These are phyloP conservation scores for Cladosporium halotolerans DNA, from an alignment of 2,329 filamentous ascomycete species.

Conservation along the genomic window DNA sequence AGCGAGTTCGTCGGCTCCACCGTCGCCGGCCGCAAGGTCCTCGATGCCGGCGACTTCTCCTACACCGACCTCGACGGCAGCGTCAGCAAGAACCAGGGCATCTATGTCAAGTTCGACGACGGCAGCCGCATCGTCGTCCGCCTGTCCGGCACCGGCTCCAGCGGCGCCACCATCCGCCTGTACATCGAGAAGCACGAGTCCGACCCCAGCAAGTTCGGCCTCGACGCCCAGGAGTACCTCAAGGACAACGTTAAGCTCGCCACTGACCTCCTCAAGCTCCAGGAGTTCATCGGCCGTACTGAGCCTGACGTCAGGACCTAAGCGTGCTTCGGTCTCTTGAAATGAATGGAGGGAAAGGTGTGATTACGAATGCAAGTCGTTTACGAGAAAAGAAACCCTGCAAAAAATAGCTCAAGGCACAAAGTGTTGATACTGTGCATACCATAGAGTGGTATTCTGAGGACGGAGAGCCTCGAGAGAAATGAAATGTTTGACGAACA, in stretches of 20 bases:
- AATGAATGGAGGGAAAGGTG: background rate
- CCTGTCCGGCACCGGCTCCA: conserved; percentile 89
- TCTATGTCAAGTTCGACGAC: conserved; percentile 90
- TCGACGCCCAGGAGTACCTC: conserved; percentile 90
- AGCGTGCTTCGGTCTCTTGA: conserved; percentile 14
- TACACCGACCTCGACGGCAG: conserved; percentile 99
- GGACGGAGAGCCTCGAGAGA: background rate
- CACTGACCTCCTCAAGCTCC: conserved; percentile 79
- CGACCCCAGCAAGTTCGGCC: conserved; percentile 68
- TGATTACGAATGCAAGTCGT: background rate
- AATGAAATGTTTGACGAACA: background rate
- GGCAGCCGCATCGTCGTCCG: conserved; percentile 93
- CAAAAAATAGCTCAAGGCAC: conserved; percentile 3
- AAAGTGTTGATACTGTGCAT: background rate
- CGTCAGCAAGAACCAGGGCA: conserved; percentile 89
- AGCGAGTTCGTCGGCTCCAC: conserved; percentile 76
- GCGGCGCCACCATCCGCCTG: conserved; percentile 89
- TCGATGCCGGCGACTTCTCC: conserved; percentile 89
- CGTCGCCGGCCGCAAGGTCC: conserved; percentile 74
- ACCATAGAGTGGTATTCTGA: background rate
- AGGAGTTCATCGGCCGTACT: conserved; percentile 85
- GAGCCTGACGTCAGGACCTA: conserved; percentile 97
- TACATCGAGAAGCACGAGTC: conserved; percentile 95
- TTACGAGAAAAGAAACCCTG: background rate
- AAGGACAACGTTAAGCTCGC: conserved; percentile 83